These are phyloP conservation scores for Cardamine chenopodiifolia DNA, from an alignment of 345 rosid species.

Conservation along the genomic window DNA sequence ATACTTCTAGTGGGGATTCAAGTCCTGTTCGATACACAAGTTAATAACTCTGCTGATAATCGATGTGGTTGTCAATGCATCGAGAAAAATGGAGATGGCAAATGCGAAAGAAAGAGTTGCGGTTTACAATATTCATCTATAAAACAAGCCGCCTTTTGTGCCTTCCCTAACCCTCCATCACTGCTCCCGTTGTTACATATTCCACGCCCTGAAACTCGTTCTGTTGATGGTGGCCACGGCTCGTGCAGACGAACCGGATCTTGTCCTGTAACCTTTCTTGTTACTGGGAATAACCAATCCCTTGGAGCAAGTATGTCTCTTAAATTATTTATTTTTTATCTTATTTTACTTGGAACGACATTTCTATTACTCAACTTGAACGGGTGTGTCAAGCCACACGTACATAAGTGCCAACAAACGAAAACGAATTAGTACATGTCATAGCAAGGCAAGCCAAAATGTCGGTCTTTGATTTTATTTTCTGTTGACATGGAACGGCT, in stretches of 20 bases:
- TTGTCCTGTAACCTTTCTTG: slow-evolving; percentile 6
- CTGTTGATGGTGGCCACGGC: neutral
- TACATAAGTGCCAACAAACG: neutral
- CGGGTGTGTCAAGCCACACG: neutral
- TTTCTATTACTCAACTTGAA: neutral
- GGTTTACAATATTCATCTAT: slow-evolving; percentile 49
- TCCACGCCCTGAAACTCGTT: neutral
- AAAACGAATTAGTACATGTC: neutral
- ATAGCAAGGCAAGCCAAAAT: too few relatives aligned
- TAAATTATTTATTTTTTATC: neutral
- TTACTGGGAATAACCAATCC: slow-evolving; percentile 12
- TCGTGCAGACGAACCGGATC: slow-evolving; percentile 6
- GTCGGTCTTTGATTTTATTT: too few relatives aligned
- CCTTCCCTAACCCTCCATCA: slow-evolving; percentile 7
- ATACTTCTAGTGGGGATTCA: slow-evolving; percentile 56
- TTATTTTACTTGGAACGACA: neutral
- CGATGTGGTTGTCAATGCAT: slow-evolving; percentile 64
- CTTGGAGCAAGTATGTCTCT: slow-evolving; percentile 3
- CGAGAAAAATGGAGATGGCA: slow-evolving; percentile 51
- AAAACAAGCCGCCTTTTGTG: slow-evolving; percentile 6
- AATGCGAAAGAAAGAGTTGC: slow-evolving; percentile 51
- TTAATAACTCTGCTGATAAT: slow-evolving; percentile 29
- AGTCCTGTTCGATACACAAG: slow-evolving; percentile 43
- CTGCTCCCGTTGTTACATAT: neutral
- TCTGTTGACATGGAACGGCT: too few relatives aligned